A percentile compares a stretch with the other conserved stretches of the same genome.
Conservation (phyloP, 352 stramenopile species). For the Elongisporangium anandrum region DNA sequence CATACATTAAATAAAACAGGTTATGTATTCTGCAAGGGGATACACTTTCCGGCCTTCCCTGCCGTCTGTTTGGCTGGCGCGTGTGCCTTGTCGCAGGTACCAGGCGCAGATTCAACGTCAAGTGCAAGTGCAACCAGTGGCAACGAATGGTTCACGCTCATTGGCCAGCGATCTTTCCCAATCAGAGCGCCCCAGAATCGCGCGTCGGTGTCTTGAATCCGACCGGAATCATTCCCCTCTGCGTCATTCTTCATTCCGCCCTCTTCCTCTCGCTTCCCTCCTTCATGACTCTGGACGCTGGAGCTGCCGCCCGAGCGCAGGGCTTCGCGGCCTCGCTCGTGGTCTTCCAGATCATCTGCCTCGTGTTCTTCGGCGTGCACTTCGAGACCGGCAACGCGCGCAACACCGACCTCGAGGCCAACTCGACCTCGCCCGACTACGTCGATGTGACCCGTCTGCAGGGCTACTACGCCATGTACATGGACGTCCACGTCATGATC, state of each 20-base stretch:
- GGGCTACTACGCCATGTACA: slow-evolving; percentile 54
- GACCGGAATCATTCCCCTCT: neutral
- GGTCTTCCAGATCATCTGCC: slow-evolving; percentile 36
- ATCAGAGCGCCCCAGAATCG: neutral
- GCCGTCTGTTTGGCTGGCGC: neutral
- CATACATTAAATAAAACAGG: too few species aligned
- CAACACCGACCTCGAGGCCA: slow-evolving; percentile 8
- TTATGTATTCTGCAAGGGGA: neutral
- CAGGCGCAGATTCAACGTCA: neutral
- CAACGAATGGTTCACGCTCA: neutral
- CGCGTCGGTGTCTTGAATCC: neutral
- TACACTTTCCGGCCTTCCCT: neutral
- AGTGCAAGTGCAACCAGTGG: neutral
- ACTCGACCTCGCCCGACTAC: slow-evolving; percentile 8
- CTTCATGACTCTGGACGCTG: slow-evolving; percentile 3
- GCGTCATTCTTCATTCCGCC: neutral
- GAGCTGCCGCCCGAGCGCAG: slow-evolving; percentile 18
- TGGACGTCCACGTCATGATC: slow-evolving; percentile 85
- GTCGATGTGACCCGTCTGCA: neutral
- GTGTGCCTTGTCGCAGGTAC: neutral
- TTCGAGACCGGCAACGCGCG: slow-evolving; percentile 34
- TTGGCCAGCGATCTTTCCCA: neutral
- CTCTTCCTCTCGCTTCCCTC: slow-evolving; percentile 2
- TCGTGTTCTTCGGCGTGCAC: slow-evolving; percentile 39
- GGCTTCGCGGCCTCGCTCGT: slow-evolving; percentile 38